A percentile compares a stretch with the other conserved stretches of the same genome.
phyloP scores from a whole-genome alignment of 495 filamentous ascomycete species.

The Tricharina praecox region DNA sequence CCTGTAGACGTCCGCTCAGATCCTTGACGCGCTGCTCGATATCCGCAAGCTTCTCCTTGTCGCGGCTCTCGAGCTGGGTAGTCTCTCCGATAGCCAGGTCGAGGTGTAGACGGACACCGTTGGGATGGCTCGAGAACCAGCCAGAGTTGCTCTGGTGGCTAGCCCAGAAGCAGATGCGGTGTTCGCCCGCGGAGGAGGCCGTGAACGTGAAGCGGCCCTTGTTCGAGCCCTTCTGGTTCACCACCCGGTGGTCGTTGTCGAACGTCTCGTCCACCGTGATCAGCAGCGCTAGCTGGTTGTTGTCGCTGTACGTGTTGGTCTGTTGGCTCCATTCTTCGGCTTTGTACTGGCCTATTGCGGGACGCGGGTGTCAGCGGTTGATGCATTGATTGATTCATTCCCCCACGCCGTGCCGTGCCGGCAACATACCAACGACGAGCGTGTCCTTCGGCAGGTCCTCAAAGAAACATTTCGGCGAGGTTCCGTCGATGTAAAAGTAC shows the following conservation, averaged over 20 bases:
- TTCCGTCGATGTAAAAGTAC: constrained; percentile 89
- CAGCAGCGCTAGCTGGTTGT: constrained; percentile 59
- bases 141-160: constrained; percentile 44
- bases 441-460: constrained; percentile 98
- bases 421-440: constrained; percentile 60
- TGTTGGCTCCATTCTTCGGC: constrained; percentile 63
- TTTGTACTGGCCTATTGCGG: constrained; percentile 69
- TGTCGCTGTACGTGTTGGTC: constrained; percentile 44
- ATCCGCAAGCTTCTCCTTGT: constrained; percentile 85
- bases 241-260: constrained; percentile 93
- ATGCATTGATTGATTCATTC: no score
- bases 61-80: constrained; percentile 78
- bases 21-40: constrained; percentile 80
- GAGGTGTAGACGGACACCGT: constrained; percentile 65
- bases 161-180: constrained; percentile 85
- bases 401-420: no score
- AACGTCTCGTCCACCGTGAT: constrained; percentile 94
- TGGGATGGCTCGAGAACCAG: constrained; percentile 54
- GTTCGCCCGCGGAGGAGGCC: constrained; percentile 80
- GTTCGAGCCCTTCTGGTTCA: constrained; percentile 60
- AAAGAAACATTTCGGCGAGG: constrained; percentile 76
- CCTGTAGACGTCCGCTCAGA: constrained; percentile 69
- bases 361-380: no score
- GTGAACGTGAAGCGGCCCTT: constrained; percentile 90
- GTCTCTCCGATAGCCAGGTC: constrained; percentile 95